These are phyloP conservation scores for Colletotrichum euphorbiae DNA, from an alignment of 2,329 filamentous ascomycete species.

Conservation along the genomic window DNA sequence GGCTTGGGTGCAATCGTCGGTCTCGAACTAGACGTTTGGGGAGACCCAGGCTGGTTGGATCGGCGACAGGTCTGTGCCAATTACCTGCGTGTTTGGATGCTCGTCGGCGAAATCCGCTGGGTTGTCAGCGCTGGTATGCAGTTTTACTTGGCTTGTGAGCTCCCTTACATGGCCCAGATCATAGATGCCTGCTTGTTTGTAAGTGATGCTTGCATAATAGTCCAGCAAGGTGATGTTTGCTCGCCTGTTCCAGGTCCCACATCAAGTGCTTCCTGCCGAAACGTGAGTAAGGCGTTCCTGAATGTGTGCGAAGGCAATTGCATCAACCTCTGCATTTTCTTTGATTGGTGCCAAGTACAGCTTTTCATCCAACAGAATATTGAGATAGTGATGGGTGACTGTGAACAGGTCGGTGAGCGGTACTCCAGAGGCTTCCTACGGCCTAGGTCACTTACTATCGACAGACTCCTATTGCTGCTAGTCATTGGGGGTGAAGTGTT, in stretches of 20 bases:
- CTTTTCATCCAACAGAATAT: constrained; percentile 42
- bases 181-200: constrained; percentile 13
- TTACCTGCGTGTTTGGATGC: constrained; percentile 17
- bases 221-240: not conserved
- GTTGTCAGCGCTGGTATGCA: not conserved
- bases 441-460: constrained; percentile 39
- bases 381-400: constrained; percentile 43
- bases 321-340: not conserved
- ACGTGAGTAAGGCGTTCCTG: not conserved
- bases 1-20: constrained; percentile 63
- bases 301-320: not conserved
- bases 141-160: not conserved
- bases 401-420: not conserved
- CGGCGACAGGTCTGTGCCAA: constrained; percentile 28
- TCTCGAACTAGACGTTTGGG: constrained; percentile 44
- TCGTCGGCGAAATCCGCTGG: constrained; percentile 34
- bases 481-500: constrained; percentile 37
- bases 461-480: constrained; percentile 37
- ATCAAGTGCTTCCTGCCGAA: constrained; percentile 38
- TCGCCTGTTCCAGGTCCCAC: constrained; percentile 41
- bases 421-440: not conserved
- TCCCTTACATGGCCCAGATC: constrained; percentile 37
- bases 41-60: constrained; percentile 39
- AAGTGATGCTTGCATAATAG: not conserved
- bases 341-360: constrained; percentile 38